Evolutionary conservation across 169 alveolate genomes (phyloP).

Genomic region (Toxoplasma gondii): DNA sequence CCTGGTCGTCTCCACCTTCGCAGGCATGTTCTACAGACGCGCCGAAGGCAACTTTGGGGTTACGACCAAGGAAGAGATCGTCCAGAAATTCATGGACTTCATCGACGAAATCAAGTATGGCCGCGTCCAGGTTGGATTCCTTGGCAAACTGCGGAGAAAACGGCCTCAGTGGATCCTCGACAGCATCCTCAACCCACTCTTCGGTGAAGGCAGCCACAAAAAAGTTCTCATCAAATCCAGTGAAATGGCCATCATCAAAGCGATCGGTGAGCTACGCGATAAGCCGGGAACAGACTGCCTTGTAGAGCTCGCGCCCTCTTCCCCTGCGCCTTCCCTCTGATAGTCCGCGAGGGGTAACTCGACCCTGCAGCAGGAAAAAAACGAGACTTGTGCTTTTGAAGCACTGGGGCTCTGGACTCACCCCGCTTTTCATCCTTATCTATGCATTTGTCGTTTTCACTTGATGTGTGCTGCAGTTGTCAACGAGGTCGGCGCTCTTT

Average conservation of each 20-base stretch:
- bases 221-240: not conserved
- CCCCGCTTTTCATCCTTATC: too few species aligned
- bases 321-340: too few species aligned
- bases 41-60: not conserved
- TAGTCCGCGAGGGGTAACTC: too few species aligned
- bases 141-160: not conserved
- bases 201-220: not conserved
- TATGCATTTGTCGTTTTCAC: not conserved
- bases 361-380: too few species aligned
- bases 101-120: not conserved
- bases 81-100: not conserved
- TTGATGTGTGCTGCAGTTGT: not conserved
- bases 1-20: not conserved
- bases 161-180: not conserved
- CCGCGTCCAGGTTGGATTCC: not conserved
- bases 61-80: not conserved
- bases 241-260: not conserved
- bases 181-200: not conserved
- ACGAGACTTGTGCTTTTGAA: too few species aligned
- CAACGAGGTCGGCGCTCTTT: not conserved
- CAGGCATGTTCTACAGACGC: slow-evolving; percentile 2
- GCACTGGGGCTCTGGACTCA: too few species aligned
- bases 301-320: too few species aligned
- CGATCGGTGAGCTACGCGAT: not conserved
- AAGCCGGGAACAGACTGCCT: too few species aligned